These are phyloP conservation scores for Aureobasidium namibiae DNA, from an alignment of 2,329 filamentous ascomycete species.

Conservation along the genomic window DNA sequence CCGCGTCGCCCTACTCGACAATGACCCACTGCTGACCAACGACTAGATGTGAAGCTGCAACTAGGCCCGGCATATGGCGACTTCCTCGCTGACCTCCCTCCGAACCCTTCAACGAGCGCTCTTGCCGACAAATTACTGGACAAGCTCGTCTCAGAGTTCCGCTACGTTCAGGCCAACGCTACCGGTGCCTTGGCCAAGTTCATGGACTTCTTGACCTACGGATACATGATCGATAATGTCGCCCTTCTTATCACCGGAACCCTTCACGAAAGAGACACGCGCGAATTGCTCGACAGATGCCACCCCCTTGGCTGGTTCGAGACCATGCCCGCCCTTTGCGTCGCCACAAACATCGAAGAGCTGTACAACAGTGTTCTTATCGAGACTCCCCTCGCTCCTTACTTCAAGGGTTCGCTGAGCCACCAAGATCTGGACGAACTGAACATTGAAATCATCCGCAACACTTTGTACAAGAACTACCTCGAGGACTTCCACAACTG, in stretches of 20 bases:
- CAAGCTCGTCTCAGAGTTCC: conserved; percentile 95
- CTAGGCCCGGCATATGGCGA: conserved; percentile 95
- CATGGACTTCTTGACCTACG: conserved; percentile 97
- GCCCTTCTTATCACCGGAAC: conserved; percentile 96
- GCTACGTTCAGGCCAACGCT: conserved; percentile 89
- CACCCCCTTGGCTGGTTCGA: conserved; percentile 98
- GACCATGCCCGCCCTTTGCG: conserved; percentile 95
- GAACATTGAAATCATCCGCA: conserved; percentile 98
- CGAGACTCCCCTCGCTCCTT: conserved; percentile 89
- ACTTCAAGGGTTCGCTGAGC: conserved; percentile 94
- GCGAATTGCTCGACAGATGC: conserved; percentile 89
- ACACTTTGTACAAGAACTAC: conserved; percentile 99
- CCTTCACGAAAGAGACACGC: conserved; percentile 91
- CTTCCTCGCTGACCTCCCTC: conserved; percentile 85
- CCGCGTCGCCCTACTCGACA: background rate
- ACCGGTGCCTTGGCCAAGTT: conserved; percentile 87
- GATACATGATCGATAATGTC: conserved; percentile 99
- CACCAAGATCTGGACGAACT: conserved; percentile 96
- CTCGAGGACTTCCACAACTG: conserved; percentile 95
- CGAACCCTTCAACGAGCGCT: conserved; percentile 91
- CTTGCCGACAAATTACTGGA: conserved; percentile 94
- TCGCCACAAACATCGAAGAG: conserved; percentile 97
- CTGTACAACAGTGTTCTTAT: conserved; percentile 97
- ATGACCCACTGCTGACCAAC: conserved; percentile 12
- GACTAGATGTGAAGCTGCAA: conserved; percentile 88